A percentile compares a stretch with the other conserved stretches of the same genome.
Evolutionary conservation across 768 basidiomycete species (phyloP).

Genomic region (Holtermanniella nyarrowii): DNA sequence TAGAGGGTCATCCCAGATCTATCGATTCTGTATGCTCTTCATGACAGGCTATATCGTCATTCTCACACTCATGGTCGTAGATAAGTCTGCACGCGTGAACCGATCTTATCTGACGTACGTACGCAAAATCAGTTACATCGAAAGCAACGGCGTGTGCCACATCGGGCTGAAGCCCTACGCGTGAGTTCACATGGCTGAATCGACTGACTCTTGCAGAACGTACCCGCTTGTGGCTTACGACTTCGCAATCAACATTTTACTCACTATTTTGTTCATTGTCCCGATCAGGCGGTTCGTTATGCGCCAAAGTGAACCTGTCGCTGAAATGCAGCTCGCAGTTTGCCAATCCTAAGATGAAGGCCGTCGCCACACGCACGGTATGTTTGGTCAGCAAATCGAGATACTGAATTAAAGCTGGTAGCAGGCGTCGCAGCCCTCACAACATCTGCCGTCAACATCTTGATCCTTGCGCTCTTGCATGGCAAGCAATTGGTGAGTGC

Average conservation of each 20-base stretch:
- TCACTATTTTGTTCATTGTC: slow-evolving; percentile 41
- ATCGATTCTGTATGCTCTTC: slow-evolving; percentile 42
- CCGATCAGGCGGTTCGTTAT: slow-evolving; percentile 45
- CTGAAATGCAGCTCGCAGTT: background rate
- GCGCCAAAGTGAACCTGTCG: slow-evolving; percentile 6
- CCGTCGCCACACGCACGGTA: background rate
- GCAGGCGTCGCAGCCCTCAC: slow-evolving; percentile 47
- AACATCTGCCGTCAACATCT: slow-evolving; percentile 42
- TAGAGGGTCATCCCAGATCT: slow-evolving; percentile 45
- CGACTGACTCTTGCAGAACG: background rate
- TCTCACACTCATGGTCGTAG: slow-evolving; percentile 43
- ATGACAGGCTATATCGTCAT: slow-evolving; percentile 44
- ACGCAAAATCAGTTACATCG: slow-evolving; percentile 44
- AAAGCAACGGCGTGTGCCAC: slow-evolving; percentile 44
- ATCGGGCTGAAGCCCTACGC: slow-evolving; percentile 47
- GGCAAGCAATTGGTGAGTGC: slow-evolving; percentile 44
- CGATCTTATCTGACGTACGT: background rate
- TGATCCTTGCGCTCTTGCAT: slow-evolving; percentile 45
- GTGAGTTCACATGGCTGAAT: background rate
- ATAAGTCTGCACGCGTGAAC: slow-evolving; percentile 23
- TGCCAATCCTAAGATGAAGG: background rate
- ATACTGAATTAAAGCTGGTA: slow-evolving; percentile 38
- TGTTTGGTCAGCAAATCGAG: background rate
- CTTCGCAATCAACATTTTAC: slow-evolving; percentile 31
- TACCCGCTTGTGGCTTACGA: background rate